Percentiles rank a stretch among this genome's conserved stretches.
Evolutionary conservation across 306 rosid species (phyloP).

Genomic region (Cucurbita argyrosperma): DNA sequence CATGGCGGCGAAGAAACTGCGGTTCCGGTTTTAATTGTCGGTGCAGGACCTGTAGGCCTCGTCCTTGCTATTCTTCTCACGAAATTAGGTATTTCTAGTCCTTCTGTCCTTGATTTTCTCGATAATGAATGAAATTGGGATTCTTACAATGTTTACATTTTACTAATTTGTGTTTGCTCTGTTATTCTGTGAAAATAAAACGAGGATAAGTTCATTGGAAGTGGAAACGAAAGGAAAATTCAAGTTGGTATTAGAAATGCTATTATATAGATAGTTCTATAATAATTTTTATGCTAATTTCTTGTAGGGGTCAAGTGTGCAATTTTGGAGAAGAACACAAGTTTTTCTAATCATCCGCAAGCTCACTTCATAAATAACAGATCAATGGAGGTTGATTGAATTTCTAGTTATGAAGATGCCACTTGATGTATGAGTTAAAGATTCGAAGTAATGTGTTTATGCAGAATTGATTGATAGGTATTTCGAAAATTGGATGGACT

Average conservation of each 20-base stretch:
- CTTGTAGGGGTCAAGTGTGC: conserved; percentile 61
- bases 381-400: conserved; percentile 79
- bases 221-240: not conserved
- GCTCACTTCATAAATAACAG: conserved; percentile 92
- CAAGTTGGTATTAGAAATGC: not conserved
- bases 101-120: not conserved
- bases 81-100: conserved; percentile 43
- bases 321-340: conserved; percentile 48
- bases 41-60: conserved; percentile 92
- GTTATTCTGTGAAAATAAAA: not conserved
- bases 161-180: not conserved
- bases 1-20: conserved; percentile 23
- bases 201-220: not conserved
- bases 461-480: conserved; percentile 33
- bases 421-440: not conserved
- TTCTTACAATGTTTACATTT: not conserved
- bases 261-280: not conserved
- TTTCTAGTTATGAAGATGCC: not conserved
- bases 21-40: conserved; percentile 72
- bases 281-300: not conserved
- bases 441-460: conserved; percentile 7
- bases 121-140: not conserved
- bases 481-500: conserved; percentile 78
- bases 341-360: conserved; percentile 63
- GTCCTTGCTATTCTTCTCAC: conserved; percentile 70